Evolutionary conservation across 169 alveolate genomes (phyloP), one percentile per base, ranked within the genome.

Genomic region (Plasmodium gaboni): DNA sequence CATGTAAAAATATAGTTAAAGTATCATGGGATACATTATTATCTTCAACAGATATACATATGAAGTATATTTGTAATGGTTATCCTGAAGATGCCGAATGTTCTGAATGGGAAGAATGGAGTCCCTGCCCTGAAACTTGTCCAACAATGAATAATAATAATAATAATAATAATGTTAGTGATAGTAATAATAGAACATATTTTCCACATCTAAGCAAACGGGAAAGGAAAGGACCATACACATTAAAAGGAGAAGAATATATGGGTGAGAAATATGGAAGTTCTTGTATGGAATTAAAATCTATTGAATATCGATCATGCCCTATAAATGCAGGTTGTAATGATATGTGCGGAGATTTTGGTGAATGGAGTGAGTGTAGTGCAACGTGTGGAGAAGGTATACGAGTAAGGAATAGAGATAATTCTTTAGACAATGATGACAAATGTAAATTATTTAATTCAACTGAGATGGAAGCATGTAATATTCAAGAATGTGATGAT

Each of bases 1-100:
- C 70, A n/a, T 78, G 89, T 50, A 50, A 78, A 51, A 78, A 78
- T 69, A 69, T 69, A 17, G 78, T 78, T 32, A 78, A 78, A 59
- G 78, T 78, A 48, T 64, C 78, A 22, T 78, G 89, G 89, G 89
- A 78, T 7, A 78, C 48, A 17, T 78, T 78, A 50, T 46, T 78
- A 64, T 44, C 89, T n/a, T 9, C 78, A 64, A 32, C 48, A 24
- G 80, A 78, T 10, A 65, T 65, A 78, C 71, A 78, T 46, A 65
- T 26, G 65, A 78, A 22, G 7, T 65, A 64, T 50, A 78, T 78
- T n/a, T 78, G 89, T 32, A 78, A 65, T 69, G 12, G 53, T 10
- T 78, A 78, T 46, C 89, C 89, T 67, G 89, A 38, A 64, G 89
- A 78, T 78, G 89, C 89, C 9, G 89, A 78, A 50, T 78, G 89